Conservation (phyloP, 2,329 filamentous ascomycete genomes). For the Dothistroma pini region DNA sequence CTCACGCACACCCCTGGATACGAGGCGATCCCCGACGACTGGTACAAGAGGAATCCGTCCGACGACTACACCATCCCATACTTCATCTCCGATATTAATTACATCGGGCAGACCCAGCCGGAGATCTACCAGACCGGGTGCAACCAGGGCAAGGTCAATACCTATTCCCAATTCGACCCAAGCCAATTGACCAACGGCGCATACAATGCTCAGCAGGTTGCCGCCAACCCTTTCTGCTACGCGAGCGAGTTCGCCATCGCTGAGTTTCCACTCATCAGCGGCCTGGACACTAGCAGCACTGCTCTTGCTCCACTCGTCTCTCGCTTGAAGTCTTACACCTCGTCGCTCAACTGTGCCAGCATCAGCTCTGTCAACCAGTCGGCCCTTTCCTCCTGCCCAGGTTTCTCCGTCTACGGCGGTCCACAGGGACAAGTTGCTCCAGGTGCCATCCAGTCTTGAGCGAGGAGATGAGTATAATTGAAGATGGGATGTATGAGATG, state of each 20-base stretch:
- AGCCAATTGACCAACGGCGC: conserved; percentile 39
- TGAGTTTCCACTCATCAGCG: conserved; percentile 24
- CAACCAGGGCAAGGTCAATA: conserved; percentile 36
- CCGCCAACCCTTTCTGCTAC: conserved; percentile 30
- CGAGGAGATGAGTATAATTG: neutral
- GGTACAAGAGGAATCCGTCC: conserved; percentile 30
- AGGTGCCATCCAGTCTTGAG: conserved; percentile 27
- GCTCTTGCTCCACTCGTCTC: conserved; percentile 13
- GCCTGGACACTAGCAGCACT: conserved; percentile 9
- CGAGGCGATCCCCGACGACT: conserved; percentile 43
- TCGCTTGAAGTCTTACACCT: conserved; percentile 12
- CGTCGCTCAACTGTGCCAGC: conserved; percentile 19
- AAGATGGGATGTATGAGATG: neutral
- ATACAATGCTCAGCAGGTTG: conserved; percentile 37
- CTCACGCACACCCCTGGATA: conserved; percentile 33
- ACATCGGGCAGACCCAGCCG: conserved; percentile 29
- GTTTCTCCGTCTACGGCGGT: conserved; percentile 30
- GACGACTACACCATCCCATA: conserved; percentile 33
- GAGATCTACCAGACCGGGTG: conserved; percentile 34
- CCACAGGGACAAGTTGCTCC: conserved; percentile 28
- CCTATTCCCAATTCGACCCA: conserved; percentile 34
- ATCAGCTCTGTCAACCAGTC: conserved; percentile 28
- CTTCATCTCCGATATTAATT: conserved; percentile 28
- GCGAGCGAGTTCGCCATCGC: conserved; percentile 23
- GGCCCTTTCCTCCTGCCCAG: conserved; percentile 28